Evolutionary conservation across 345 rosid genomes (phyloP), one percentile per base, ranked within the genome.

Genomic region (Murraya paniculata): DNA sequence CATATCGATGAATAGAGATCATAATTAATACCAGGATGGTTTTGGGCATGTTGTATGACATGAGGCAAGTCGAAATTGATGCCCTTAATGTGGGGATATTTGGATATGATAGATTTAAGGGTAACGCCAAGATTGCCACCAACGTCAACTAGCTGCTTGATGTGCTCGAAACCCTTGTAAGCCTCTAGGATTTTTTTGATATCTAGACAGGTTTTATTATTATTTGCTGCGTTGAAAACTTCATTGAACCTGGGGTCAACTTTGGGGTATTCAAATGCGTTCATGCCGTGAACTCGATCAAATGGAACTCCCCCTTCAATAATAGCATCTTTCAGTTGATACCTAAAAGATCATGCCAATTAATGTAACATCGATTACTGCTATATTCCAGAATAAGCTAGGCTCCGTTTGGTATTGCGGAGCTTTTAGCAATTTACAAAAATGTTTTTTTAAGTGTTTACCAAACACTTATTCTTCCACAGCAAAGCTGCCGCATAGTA

Each of bases 51-150:
- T 9, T n/a, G 30, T 2, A 59, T 10, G 3, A 24, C 90, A 18
- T 87, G 90, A 45, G 88, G 88, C 70, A 87, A 24, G 69, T 87
- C 88, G 50, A 87, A 87, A 79, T 87, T 87, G 35, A 85, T 83
- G 61, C 84, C 88, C 57, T 82, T 81, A 16, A 85, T 80, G 50
- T 59, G 64, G 31, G 64, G 31, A 24, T 59, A n/a, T 9, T 59
- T 59, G 27, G 28, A n/a, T 22, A 25, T 24, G 16, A 59, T n/a
- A 9, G 13, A 9, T 8, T 59, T 59, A 9, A 61, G 65, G 35
- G 65, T 61, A 30, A 11, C 5, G 28, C 35, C 65, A 25, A 27
- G 35, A 61, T 30, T 30, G 33, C 65, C 65, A 27, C 65, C 65
- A 28, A 61, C 65, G 11, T 61, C 65, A 1, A 61, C 65, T 4